phyloP scores from a whole-genome alignment of 352 stramenopile genomes.

The Phytophthora multivora region DNA sequence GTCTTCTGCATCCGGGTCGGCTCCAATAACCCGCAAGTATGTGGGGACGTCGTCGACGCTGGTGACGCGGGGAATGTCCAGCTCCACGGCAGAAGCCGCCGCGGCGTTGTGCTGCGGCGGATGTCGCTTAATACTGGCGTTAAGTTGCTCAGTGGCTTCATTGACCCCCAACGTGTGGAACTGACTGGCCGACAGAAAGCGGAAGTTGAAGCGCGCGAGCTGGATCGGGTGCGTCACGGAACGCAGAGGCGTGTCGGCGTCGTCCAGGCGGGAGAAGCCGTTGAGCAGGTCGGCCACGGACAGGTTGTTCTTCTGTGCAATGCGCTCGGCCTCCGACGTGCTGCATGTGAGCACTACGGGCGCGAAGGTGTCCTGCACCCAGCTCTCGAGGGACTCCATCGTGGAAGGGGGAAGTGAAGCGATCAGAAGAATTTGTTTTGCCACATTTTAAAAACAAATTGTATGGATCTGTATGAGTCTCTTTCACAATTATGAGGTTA shows the following conservation, averaged over 20 bases:
- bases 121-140: slow-evolving; percentile 62
- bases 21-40: slow-evolving; percentile 69
- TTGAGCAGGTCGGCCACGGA: slow-evolving; percentile 76
- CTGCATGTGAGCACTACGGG: slow-evolving; percentile 81
- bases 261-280: slow-evolving; percentile 62
- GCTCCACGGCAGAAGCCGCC: slow-evolving; percentile 46
- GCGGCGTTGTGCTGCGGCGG: slow-evolving; percentile 39
- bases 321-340: slow-evolving; percentile 77
- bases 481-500: too few species aligned
- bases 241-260: slow-evolving; percentile 73
- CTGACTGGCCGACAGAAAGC: slow-evolving; percentile 64
- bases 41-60: slow-evolving; percentile 66
- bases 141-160: slow-evolving; percentile 66
- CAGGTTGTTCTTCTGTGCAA: slow-evolving; percentile 86
- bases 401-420: background rate
- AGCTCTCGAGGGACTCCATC: slow-evolving; percentile 70
- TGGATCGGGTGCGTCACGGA: slow-evolving; percentile 74
- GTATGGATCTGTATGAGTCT: background rate
- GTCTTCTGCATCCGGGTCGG: slow-evolving; percentile 37
- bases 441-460: background rate
- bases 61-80: slow-evolving; percentile 64
- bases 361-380: slow-evolving; percentile 80
- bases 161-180: slow-evolving; percentile 51
- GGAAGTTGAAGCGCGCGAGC: slow-evolving; percentile 75
- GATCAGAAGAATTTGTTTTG: background rate